These are phyloP conservation scores for Urtica urens DNA, from an alignment of 306 rosid species.

Conservation along the genomic window DNA sequence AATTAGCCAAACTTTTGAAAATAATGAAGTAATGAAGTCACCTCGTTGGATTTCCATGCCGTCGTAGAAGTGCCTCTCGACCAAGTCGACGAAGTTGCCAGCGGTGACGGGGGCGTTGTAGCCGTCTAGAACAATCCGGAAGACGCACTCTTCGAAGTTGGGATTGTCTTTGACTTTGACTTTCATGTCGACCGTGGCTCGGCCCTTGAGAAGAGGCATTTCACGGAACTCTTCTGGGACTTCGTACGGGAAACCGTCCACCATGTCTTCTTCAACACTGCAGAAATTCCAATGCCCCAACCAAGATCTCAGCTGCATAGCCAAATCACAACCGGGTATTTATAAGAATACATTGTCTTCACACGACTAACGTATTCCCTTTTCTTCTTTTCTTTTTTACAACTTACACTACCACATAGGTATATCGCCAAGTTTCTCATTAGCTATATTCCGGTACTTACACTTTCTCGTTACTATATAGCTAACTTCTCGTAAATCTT, in stretches of 20 bases:
- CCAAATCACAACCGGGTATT: slow-evolving; percentile 87
- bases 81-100: slow-evolving; percentile 90
- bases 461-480: no score
- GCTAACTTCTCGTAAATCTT: no score
- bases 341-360: slow-evolving; percentile 61
- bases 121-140: slow-evolving; percentile 89
- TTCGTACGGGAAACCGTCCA: slow-evolving; percentile 83
- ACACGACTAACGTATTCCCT: slow-evolving; percentile 7
- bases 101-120: slow-evolving; percentile 92
- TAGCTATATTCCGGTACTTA: no score
- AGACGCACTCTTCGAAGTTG: slow-evolving; percentile 60
- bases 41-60: slow-evolving; percentile 99
- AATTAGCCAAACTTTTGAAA: no score
- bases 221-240: slow-evolving; percentile 77
- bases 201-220: slow-evolving; percentile 84
- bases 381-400: no score
- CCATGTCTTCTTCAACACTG: slow-evolving; percentile 99
- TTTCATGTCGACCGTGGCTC: slow-evolving; percentile 97
- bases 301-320: slow-evolving; percentile 99
- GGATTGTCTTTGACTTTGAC: slow-evolving; percentile 97
- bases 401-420: no score
- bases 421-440: no score
- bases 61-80: slow-evolving; percentile 77
- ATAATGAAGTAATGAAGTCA: slow-evolving; percentile 22
- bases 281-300: slow-evolving; percentile 99